phyloP scores from a whole-genome alignment of 2,329 filamentous ascomycete genomes.

The Chaetomiaceae sp. region DNA sequence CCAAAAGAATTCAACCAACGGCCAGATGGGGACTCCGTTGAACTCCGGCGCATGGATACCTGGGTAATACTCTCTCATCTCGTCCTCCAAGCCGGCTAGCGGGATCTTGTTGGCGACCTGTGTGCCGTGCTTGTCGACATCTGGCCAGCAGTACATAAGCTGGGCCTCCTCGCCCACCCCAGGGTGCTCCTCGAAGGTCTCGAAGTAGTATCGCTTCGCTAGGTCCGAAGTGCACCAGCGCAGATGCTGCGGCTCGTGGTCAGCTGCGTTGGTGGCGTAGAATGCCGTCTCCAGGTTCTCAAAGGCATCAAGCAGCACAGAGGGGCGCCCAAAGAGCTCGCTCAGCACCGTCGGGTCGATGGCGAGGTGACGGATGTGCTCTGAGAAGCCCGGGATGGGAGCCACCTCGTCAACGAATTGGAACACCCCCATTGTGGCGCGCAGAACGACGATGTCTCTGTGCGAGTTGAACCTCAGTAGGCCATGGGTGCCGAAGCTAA shows the following conservation, averaged over 20 bases:
- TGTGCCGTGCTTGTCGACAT: slow-evolving; percentile 17
- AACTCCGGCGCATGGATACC: neutral
- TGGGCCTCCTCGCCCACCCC: slow-evolving; percentile 23
- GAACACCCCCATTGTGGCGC: neutral
- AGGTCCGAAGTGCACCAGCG: slow-evolving; percentile 27
- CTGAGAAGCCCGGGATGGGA: slow-evolving; percentile 6
- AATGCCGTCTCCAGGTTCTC: slow-evolving; percentile 22
- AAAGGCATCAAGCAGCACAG: neutral
- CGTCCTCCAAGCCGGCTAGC: neutral
- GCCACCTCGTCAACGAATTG: neutral
- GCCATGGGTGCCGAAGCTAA: slow-evolving; percentile 19
- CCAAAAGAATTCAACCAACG: slow-evolving; percentile 9
- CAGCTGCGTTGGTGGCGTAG: slow-evolving; percentile 2
- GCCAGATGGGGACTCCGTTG: slow-evolving; percentile 1
- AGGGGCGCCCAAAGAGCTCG: neutral
- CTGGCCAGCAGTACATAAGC: slow-evolving; percentile 31
- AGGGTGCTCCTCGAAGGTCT: slow-evolving; percentile 19
- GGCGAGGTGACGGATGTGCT: slow-evolving; percentile 24
- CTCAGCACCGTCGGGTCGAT: slow-evolving; percentile 7
- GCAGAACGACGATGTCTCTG: slow-evolving; percentile 29
- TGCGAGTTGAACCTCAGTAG: slow-evolving; percentile 29
- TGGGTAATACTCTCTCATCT: neutral
- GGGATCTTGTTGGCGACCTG: slow-evolving; percentile 9
- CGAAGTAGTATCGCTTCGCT: slow-evolving; percentile 21
- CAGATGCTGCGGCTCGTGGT: neutral